These are phyloP conservation scores for Bothriochloa decipiens DNA, from an alignment of 176 grass and related monocot species.

Conservation along the genomic window DNA sequence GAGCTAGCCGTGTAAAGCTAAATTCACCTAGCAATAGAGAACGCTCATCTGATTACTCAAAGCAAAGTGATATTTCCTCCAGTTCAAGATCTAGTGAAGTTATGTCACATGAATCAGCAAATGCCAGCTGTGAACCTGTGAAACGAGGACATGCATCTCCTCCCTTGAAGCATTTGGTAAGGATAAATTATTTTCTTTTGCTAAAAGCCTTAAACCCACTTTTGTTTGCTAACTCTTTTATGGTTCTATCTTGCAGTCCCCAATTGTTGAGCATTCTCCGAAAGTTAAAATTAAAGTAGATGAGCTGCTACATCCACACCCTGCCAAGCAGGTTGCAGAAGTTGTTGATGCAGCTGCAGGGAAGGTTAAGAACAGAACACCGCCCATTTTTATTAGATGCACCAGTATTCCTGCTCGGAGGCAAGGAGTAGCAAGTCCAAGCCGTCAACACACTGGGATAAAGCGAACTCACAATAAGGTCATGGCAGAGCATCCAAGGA, in stretches of 20 bases:
- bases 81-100: slow-evolving; percentile 74
- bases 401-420: slow-evolving; percentile 45
- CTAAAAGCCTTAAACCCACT: slow-evolving; percentile 6
- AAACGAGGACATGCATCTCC: slow-evolving; percentile 61
- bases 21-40: slow-evolving; percentile 63
- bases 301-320: slow-evolving; percentile 46
- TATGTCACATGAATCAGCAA: slow-evolving; percentile 53
- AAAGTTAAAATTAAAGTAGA: slow-evolving; percentile 53
- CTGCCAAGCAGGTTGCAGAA: slow-evolving; percentile 50
- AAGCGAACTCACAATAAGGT: slow-evolving; percentile 57
- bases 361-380: slow-evolving; percentile 55
- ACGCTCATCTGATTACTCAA: slow-evolving; percentile 52
- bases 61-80: slow-evolving; percentile 61
- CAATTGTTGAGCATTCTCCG: slow-evolving; percentile 69
- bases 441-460: slow-evolving; percentile 42
- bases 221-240: slow-evolving; percentile 46
- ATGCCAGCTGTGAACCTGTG: slow-evolving; percentile 49
- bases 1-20: slow-evolving; percentile 59
- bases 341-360: slow-evolving; percentile 32
- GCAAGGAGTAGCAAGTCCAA: slow-evolving; percentile 53
- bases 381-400: slow-evolving; percentile 50
- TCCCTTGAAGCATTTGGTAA: slow-evolving; percentile 73
- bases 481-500: slow-evolving; percentile 50
- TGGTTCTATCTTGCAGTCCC: slow-evolving; percentile 59
- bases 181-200: slow-evolving; percentile 30